Conservation (phyloP, 2,329 filamentous ascomycete species). For the Huntiella bhutanensis region DNA sequence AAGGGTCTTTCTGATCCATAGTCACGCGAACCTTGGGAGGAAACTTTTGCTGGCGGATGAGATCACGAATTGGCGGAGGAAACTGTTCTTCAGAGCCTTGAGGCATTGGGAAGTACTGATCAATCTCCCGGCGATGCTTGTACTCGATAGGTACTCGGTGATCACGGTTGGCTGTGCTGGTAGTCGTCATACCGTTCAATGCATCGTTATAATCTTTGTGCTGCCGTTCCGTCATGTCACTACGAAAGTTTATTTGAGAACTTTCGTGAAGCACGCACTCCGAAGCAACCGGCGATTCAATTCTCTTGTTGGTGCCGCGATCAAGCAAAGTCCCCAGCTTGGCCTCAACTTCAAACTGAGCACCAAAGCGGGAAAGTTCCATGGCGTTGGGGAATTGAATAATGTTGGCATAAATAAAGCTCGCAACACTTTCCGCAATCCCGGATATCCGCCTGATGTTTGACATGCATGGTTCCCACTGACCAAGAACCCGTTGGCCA, state of each 20-base stretch:
- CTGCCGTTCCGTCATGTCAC: constrained; percentile 77
- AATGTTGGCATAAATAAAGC: constrained; percentile 60
- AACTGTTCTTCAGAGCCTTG: constrained; percentile 28
- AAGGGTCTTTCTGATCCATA: constrained; percentile 42
- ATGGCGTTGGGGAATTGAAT: constrained; percentile 46
- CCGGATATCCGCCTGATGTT: constrained; percentile 55
- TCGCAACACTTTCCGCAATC: constrained; percentile 54
- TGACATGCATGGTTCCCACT: constrained; percentile 50
- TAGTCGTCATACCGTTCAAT: constrained; percentile 47
- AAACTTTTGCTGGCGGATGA: constrained; percentile 18
- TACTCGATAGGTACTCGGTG: constrained; percentile 52
- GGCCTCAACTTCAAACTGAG: constrained; percentile 81
- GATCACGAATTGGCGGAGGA: not conserved
- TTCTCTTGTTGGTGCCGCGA: constrained; percentile 48
- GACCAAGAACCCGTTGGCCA: constrained; percentile 23
- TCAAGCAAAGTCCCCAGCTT: constrained; percentile 74
- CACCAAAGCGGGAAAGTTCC: constrained; percentile 42
- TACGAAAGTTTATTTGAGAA: constrained; percentile 52
- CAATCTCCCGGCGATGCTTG: constrained; percentile 61
- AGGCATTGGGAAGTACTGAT: constrained; percentile 66
- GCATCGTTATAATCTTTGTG: constrained; percentile 72
- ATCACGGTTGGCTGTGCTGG: constrained; percentile 11
- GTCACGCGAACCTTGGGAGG: constrained; percentile 52
- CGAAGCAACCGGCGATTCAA: constrained; percentile 46
- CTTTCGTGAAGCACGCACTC: constrained; percentile 50